Evolutionary conservation across 192 early-diverging fungal genomes (phyloP), one percentile per base, ranked within the genome.

Genomic region (Cetraspora pellucida): DNA sequence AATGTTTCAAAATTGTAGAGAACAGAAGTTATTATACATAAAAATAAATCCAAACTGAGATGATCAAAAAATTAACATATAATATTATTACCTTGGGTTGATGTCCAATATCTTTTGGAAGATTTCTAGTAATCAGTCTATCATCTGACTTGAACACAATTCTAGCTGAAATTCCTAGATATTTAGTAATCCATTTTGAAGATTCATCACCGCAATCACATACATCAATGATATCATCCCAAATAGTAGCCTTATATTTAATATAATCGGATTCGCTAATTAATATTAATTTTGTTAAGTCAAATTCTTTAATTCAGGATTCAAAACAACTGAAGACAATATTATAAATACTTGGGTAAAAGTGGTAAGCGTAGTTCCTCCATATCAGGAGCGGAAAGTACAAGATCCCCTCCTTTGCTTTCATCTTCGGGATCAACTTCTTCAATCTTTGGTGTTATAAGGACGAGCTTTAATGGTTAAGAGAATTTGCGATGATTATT

Each of bases 181-280:
- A 89, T 3, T 81, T 69, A 0, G 77, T 81, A 9, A 92, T 66
- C 90, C 93, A 92, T 30, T 77, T 77, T 0, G 89, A 83, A 31
- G 85, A 89, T 61, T 82, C 82, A 9, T 91, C 88, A 13, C 93
- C 92, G 68, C 93, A 77, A 75, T 92, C 90, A n/a, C 81, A 80
- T 1, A 83, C 89, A 28, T 74, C 77, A 5, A 92, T 71, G 7
- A 31, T 23, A 23, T 82, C 72, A 54, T 69, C 75, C 83, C 85
- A 88, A 5, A 90, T 67, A 19, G 21, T 72, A 23, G 83, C 85
- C 21, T 63, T 30, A 9, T 66, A 75, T 31, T 74, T 72, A 19
- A 75, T 59, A 57, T 79, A 63, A 30, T 75, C 77, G 25, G 64
- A 61, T 30, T 74, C 30, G 14, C 83, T 83, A 16, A 60, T 44